Conservation (phyloP, 495 filamentous ascomycete genomes). For the Stereocaulon alpinum region DNA sequence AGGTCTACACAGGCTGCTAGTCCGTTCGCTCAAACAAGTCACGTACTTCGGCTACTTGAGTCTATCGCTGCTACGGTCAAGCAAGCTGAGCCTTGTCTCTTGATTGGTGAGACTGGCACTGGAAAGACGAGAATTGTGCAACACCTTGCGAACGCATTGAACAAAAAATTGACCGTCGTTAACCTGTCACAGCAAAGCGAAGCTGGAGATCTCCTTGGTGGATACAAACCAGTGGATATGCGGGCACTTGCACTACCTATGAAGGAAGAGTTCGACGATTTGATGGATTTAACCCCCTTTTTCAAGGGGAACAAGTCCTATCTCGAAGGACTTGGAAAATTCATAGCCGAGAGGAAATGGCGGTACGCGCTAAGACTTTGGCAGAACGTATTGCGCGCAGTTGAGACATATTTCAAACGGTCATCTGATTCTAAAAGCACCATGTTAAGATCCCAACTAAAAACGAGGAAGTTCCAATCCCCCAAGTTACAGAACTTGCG, state of each 20-base stretch:
- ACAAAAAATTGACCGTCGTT: constrained; percentile 75
- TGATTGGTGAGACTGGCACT: constrained; percentile 96
- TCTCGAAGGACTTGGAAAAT: constrained; percentile 65
- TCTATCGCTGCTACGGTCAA: constrained; percentile 74
- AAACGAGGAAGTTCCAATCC: constrained; percentile 73
- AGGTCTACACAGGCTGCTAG: constrained; percentile 20
- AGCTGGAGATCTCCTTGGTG: constrained; percentile 81
- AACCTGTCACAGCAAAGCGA: constrained; percentile 98
- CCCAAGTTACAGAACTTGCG: constrained; percentile 54
- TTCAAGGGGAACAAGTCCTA: constrained; percentile 77
- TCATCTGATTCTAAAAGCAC: background rate
- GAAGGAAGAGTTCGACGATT: constrained; percentile 84
- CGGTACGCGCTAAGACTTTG: constrained; percentile 69
- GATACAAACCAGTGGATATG: constrained; percentile 89
- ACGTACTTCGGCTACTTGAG: constrained; percentile 64
- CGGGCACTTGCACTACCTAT: constrained; percentile 80
- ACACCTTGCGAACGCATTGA: constrained; percentile 71
- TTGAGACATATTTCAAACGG: constrained; percentile 55
- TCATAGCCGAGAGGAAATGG: constrained; percentile 75
- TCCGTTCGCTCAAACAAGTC: constrained; percentile 64
- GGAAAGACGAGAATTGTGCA: constrained; percentile 96
- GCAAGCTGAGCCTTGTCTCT: constrained; percentile 74
- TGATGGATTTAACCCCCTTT: constrained; percentile 80
- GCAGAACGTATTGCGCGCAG: constrained; percentile 79
- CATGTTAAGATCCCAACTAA: constrained; percentile 49